These are phyloP conservation scores for Daedalea quercina DNA, from an alignment of 768 basidiomycete genomes.

Conservation along the genomic window DNA sequence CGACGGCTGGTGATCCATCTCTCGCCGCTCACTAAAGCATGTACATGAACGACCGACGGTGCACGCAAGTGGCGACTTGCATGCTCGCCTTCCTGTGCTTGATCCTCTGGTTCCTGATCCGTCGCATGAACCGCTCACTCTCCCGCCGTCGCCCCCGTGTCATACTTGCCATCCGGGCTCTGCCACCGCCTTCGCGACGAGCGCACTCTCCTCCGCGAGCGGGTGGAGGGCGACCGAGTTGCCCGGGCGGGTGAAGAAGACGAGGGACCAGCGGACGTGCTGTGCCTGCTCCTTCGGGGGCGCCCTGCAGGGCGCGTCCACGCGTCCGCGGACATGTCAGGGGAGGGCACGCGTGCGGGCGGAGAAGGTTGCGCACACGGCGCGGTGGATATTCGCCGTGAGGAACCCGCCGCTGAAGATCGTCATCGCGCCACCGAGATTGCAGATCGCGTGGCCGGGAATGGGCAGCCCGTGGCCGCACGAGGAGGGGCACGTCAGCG, in stretches of 20 bases:
- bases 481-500: background rate
- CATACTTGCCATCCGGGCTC: slow-evolving; percentile 25
- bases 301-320: background rate
- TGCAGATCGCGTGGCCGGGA: slow-evolving; percentile 23
- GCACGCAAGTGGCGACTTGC: too few species aligned
- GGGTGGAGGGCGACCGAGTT: slow-evolving; percentile 44
- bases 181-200: slow-evolving; percentile 38
- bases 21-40: too few species aligned
- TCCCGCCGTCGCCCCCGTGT: slow-evolving; percentile 26
- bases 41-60: too few species aligned
- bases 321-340: background rate
- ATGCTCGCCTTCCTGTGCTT: slow-evolving; percentile 33
- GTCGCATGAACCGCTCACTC: slow-evolving; percentile 36
- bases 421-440: slow-evolving; percentile 20
- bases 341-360: background rate
- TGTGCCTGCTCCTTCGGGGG: slow-evolving; percentile 51
- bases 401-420: slow-evolving; percentile 57
- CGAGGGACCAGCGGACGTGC: slow-evolving; percentile 57
- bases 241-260: slow-evolving; percentile 60
- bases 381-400: slow-evolving; percentile 54
- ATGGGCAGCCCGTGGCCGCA: slow-evolving; percentile 13
- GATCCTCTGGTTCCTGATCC: slow-evolving; percentile 31
- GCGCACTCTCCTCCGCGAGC: slow-evolving; percentile 41
- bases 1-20: slow-evolving; percentile 12
- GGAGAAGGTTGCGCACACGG: slow-evolving; percentile 31